phyloP scores from a whole-genome alignment of 208 protist genomes.

The Leishmania arabica region DNA sequence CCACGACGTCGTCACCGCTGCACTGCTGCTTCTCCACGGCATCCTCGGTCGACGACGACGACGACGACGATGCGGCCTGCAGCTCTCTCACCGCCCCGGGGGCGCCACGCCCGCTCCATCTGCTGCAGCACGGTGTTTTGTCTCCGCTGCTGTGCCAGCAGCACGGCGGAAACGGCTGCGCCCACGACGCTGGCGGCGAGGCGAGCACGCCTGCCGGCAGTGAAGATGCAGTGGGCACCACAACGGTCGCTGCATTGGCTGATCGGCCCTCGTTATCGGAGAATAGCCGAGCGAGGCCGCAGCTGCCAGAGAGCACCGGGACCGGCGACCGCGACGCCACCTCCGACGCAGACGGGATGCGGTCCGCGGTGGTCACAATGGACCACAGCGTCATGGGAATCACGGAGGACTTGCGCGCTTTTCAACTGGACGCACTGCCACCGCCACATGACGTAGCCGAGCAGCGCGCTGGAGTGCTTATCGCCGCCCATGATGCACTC shows the following conservation, averaged over 20 bases:
- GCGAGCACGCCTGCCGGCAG: not conserved
- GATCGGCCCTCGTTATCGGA: not conserved
- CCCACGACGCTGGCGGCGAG: not conserved
- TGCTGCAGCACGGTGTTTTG: conserved; percentile 1
- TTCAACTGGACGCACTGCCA: conserved; percentile 7
- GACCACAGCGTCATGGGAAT: not conserved
- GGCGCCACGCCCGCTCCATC: conserved; percentile 5
- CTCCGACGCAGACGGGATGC: not conserved
- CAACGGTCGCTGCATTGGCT: not conserved
- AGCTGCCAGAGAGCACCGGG: not conserved
- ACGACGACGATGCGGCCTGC: not conserved
- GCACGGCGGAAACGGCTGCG: not conserved
- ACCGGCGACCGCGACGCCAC: not conserved
- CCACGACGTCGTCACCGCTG: not conserved
- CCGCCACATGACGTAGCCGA: not conserved
- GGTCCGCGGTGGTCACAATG: not conserved
- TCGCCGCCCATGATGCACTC: no score
- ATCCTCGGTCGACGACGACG: not conserved
- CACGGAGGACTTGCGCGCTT: conserved; percentile 2
- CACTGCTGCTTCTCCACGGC: not conserved
- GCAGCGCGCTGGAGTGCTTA: not conserved
- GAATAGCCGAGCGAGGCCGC: not conserved
- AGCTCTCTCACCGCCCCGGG: not conserved
- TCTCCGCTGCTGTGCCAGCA: conserved; percentile 7
- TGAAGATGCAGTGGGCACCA: not conserved